Base-by-base conservation (phyloP, 2,329 filamentous ascomycete genomes). In the Zasmidium angulare region DNA sequence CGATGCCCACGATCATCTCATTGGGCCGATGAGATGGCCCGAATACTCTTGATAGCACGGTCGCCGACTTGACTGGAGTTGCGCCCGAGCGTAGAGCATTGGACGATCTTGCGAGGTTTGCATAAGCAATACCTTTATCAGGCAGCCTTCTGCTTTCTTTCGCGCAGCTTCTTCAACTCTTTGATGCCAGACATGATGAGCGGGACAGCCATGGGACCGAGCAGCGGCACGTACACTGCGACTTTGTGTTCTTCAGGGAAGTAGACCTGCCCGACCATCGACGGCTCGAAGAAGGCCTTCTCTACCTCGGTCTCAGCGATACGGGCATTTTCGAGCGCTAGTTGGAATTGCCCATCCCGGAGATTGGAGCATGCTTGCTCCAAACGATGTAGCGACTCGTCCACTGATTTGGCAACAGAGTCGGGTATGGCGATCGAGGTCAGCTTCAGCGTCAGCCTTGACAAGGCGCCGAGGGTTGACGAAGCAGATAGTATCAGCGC, bases 231-330 rank as follows among this genome's bases (percentile, higher is more conserved):
- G 73, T 99, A 99, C 0, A 99, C 95, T 0, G 95, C 95, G 22
- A 99, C 86, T 76, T 98, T 99, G 75, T 99, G 95, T 78, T 99
- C 95, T 71, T 99, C 95, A 0, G 95, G 95, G 75, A 99, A 99
- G 75, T 98, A 99, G 1, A 98, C 88, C 77, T 98, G 95, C 0
- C 93, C 95, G 12, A 99, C 95, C 95, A 99, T 99, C 71, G 90
- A 96, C 77, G 96, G 96, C 76, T 99, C 95, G 68, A 99, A 99
- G 76, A 99, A 99, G 0, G 93, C 93, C 61, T 89, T 87, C 74
- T 99, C 95, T 0, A 92, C 93, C 72, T 96, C 91, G 2, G 86
- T 84, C 75, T 97, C 93, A 4, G 95, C 95, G 50, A 91, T 86
- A 10, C 90, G 85, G 0, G 93, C 93, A 72, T 93, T 87, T 63